Evolutionary conservation across 2,329 filamentous ascomycete species (phyloP).

Genomic region (Tolypocladium paradoxum): DNA sequence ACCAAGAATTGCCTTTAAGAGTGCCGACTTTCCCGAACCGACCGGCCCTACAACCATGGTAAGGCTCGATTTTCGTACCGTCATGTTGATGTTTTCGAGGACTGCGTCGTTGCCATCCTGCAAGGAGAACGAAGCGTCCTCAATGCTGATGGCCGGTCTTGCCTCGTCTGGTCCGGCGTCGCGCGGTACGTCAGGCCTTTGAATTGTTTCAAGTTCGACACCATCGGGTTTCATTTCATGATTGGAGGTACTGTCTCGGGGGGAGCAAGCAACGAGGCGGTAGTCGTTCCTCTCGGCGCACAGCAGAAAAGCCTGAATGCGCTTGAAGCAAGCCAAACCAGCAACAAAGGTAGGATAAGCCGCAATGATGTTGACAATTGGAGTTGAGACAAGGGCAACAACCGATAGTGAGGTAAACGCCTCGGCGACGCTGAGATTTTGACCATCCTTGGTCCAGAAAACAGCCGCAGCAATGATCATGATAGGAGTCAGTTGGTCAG

Average conservation of each 20-base stretch:
- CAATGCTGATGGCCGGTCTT: constrained; percentile 8
- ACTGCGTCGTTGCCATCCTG: constrained; percentile 22
- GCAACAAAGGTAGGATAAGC: constrained; percentile 1
- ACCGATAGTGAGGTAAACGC: constrained; percentile 7
- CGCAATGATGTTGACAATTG: constrained; percentile 1
- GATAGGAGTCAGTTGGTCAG: constrained; percentile 3
- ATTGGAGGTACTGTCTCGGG: too few relatives aligned
- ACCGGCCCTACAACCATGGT: constrained; percentile 18
- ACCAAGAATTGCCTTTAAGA: constrained; percentile 19
- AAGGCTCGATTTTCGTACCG: neutral
- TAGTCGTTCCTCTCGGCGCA: constrained; percentile 5
- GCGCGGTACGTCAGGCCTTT: constrained; percentile 14
- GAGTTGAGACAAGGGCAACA: constrained; percentile 3
- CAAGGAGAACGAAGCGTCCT: constrained; percentile 24
- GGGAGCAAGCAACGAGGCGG: neutral
- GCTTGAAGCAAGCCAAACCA: constrained; percentile 4
- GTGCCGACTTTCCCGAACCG: constrained; percentile 15
- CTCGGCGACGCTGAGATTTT: constrained; percentile 1
- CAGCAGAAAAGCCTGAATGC: constrained; percentile 7
- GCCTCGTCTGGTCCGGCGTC: neutral
- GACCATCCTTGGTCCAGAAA: constrained; percentile 4
- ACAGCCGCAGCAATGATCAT: constrained; percentile 5
- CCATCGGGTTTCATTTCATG: too few relatives aligned
- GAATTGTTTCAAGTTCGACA: too few relatives aligned
- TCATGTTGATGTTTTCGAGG: constrained; percentile 1